Evolutionary conservation across 1,139 yeast genomes (phyloP).

Genomic region (Suhomyces ambrosiae): DNA sequence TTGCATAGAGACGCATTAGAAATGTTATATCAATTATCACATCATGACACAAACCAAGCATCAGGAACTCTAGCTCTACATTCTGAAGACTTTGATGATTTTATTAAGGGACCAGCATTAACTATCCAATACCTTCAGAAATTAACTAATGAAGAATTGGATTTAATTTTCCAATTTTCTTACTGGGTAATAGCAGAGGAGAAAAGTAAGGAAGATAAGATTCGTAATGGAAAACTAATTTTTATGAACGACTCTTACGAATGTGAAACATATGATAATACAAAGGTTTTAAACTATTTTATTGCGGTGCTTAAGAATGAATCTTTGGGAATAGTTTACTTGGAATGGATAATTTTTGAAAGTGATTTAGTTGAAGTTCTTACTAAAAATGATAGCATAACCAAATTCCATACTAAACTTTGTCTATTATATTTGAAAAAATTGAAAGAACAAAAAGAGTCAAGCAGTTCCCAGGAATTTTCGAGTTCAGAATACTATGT

Average conservation of each 20-base stretch:
- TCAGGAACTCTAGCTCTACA: not conserved
- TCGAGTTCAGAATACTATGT: conserved; percentile 24
- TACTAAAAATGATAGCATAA: conserved; percentile 34
- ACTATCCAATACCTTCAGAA: conserved; percentile 68
- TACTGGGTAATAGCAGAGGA: conserved; percentile 51
- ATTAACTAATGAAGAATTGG: conserved; percentile 52
- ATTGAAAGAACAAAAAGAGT: conserved; percentile 24
- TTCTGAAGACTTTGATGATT: conserved; percentile 27
- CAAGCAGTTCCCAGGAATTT: conserved; percentile 17
- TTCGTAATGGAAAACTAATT: conserved; percentile 47
- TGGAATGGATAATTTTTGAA: conserved; percentile 57
- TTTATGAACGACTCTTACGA: conserved; percentile 71
- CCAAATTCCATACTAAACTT: conserved; percentile 52
- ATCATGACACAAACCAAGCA: conserved; percentile 21
- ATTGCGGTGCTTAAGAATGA: conserved; percentile 26
- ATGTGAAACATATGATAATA: conserved; percentile 59
- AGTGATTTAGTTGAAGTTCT: conserved; percentile 45
- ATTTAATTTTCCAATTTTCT: conserved; percentile 60
- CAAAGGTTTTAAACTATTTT: conserved; percentile 55
- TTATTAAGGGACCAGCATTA: conserved; percentile 47
- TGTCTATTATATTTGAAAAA: conserved; percentile 55
- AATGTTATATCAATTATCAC: conserved; percentile 49
- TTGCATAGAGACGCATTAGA: conserved; percentile 70
- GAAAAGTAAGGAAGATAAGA: conserved; percentile 21
- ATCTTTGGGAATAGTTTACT: conserved; percentile 50